These are phyloP conservation scores for Syzygium grande DNA, from an alignment of 345 rosid species.

Conservation along the genomic window DNA sequence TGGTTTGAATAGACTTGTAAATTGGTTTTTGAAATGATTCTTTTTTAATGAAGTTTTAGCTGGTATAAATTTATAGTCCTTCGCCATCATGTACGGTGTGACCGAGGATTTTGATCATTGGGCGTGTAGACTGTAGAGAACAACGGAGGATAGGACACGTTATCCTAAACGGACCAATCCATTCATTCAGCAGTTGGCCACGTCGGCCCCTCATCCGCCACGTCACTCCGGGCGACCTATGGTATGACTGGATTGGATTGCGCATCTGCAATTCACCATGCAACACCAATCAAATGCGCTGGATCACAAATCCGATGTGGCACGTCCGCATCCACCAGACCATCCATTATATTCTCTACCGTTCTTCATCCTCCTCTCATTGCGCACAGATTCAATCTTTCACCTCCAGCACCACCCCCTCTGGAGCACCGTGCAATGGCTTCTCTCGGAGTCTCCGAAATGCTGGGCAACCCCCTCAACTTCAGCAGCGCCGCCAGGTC, in stretches of 20 bases:
- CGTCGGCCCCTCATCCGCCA: constrained; percentile 46
- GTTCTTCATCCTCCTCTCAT: not conserved
- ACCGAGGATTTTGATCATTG: not conserved
- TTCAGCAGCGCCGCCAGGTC: constrained; percentile 38
- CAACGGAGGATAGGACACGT: constrained; percentile 12
- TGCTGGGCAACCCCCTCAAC: constrained; percentile 72
- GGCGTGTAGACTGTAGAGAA: not conserved
- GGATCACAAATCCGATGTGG: constrained; percentile 28
- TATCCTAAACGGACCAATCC: constrained; percentile 35
- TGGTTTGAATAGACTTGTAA: not conserved
- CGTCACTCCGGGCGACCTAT: constrained; percentile 34
- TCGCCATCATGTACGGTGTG: not conserved
- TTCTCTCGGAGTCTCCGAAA: constrained; percentile 76
- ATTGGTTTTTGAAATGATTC: not conserved
- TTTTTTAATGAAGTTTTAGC: not conserved
- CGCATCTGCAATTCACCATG: constrained; percentile 11
- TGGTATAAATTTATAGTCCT: not conserved
- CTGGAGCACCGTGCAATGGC: constrained; percentile 15
- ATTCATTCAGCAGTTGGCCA: constrained; percentile 13
- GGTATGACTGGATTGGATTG: constrained; percentile 44
- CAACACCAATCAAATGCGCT: constrained; percentile 29
- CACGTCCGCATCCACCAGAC: constrained; percentile 50
- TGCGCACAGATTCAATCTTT: not conserved
- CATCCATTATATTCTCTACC: constrained; percentile 36
- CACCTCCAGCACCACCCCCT: not conserved